Evolutionary conservation across 192 early-diverging fungal genomes (phyloP), one percentile per base, ranked within the genome.

Genomic region (Coemansia sp.): DNA sequence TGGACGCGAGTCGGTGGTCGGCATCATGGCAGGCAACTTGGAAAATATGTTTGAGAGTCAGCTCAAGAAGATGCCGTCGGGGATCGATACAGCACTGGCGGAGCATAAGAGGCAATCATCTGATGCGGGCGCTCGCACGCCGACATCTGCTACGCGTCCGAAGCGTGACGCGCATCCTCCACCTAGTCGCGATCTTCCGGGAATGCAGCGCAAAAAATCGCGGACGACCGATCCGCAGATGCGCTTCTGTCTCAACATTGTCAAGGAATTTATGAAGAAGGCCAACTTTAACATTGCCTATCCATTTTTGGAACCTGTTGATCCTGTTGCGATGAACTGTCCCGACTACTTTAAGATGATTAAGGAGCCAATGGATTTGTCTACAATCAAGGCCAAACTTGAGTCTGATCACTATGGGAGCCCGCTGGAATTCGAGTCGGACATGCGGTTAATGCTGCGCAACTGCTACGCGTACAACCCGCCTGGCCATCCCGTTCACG

Each of bases 381-480:
- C 85, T 24, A 96, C 94, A 0, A 88, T 96, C 11, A 79, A 84
- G 68, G 71, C 74, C 53, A 89, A 89, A 75, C 78, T 94, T 6
- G 88, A 92, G 50, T 54, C 68, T 39, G 87, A 85, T 5, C 75
- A 83, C 17, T 96, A 96, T 68, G 53, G 67, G 11, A 70, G 68
- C 27, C 74, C 85, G 7, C 84, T 87, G 14, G 90, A 90, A 51
- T 94, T 93, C 63, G 88, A 89, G 65, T 83, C 85, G 1, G 94
- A 96, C 67, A 70, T 89, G 21, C 86, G 87, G 10, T 82, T 94
- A 27, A 92, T 95, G 85, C 87, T 96, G 66, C 79, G 80, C 54
- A 96, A 96, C 79, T 96, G 94, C 80, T 93, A 87, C 57, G 70
- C 77, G 2, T 95, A 91, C 84, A 95, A 95, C 58, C 84, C 88